Conservation (phyloP, 2,329 filamentous ascomycete species). For the Aspergillus sp. region DNA sequence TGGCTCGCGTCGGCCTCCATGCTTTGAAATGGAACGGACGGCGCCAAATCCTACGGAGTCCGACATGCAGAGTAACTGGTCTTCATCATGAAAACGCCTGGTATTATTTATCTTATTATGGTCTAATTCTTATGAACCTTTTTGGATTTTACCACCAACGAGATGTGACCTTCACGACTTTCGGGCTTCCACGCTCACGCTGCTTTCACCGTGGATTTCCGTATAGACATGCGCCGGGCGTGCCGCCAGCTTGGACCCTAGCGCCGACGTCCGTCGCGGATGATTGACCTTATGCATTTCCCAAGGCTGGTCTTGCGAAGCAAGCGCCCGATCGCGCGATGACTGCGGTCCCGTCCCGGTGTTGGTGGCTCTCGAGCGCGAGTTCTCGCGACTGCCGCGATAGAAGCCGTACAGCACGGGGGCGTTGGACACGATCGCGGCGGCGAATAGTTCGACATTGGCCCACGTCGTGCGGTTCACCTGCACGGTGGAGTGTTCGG, state of each 20-base stretch:
- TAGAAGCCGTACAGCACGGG: constrained; percentile 5
- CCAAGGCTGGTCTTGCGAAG: neutral
- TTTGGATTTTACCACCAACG: neutral
- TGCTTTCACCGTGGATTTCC: neutral
- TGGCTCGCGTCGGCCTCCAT: neutral
- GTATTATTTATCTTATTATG: neutral
- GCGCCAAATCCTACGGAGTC: neutral
- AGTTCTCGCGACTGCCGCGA: neutral
- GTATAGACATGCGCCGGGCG: constrained; percentile 1
- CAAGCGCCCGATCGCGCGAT: neutral
- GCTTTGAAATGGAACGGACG: too few relatives aligned
- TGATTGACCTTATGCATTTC: constrained; percentile 1
- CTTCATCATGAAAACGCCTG: neutral
- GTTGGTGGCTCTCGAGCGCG: constrained; percentile 1
- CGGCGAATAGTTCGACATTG: neutral
- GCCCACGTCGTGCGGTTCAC: constrained; percentile 5
- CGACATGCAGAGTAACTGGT: neutral
- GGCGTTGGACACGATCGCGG: constrained; percentile 1
- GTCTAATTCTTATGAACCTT: neutral
- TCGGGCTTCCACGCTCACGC: neutral
- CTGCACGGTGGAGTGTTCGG: neutral
- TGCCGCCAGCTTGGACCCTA: neutral
- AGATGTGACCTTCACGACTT: neutral
- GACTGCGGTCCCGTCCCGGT: neutral
- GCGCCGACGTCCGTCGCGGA: neutral